Evolutionary conservation across 2,329 filamentous ascomycete genomes (phyloP).

Genomic region (Conoideocrella luteorostrata): DNA sequence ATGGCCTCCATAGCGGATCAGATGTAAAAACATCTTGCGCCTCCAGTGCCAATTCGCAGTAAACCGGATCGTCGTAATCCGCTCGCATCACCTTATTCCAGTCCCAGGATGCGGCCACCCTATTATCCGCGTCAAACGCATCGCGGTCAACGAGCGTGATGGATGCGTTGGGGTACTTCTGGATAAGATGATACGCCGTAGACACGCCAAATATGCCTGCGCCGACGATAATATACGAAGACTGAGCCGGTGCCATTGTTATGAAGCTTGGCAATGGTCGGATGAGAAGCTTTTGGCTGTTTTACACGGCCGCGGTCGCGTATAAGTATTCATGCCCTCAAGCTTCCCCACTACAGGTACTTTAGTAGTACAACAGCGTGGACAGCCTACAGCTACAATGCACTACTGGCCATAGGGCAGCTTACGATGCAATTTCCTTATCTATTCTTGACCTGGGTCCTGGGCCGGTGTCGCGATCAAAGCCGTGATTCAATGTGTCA

Average conservation of each 20-base stretch:
- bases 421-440: too few relatives aligned
- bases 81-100: constrained; percentile 68
- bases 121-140: constrained; percentile 38
- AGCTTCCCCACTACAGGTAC: too few relatives aligned
- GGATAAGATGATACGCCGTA: constrained; percentile 57
- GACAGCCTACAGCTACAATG: too few relatives aligned
- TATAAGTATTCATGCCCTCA: too few relatives aligned
- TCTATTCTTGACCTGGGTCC: too few relatives aligned
- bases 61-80: constrained; percentile 59
- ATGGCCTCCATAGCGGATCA: constrained; percentile 48
- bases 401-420: too few relatives aligned
- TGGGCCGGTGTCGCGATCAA: too few relatives aligned
- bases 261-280: too few relatives aligned
- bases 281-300: too few relatives aligned
- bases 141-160: constrained; percentile 55
- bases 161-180: constrained; percentile 39
- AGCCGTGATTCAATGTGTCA: too few relatives aligned
- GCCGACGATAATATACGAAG: constrained; percentile 53
- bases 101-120: constrained; percentile 61
- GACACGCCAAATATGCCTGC: constrained; percentile 61
- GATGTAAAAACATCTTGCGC: constrained; percentile 55
- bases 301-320: too few relatives aligned
- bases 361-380: too few relatives aligned
- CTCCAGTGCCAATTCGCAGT: constrained; percentile 59
- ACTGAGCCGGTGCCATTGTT: constrained; percentile 16